Base-by-base conservation (phyloP, 805 yeast genomes). In the Nakazawaea molendinolei region DNA sequence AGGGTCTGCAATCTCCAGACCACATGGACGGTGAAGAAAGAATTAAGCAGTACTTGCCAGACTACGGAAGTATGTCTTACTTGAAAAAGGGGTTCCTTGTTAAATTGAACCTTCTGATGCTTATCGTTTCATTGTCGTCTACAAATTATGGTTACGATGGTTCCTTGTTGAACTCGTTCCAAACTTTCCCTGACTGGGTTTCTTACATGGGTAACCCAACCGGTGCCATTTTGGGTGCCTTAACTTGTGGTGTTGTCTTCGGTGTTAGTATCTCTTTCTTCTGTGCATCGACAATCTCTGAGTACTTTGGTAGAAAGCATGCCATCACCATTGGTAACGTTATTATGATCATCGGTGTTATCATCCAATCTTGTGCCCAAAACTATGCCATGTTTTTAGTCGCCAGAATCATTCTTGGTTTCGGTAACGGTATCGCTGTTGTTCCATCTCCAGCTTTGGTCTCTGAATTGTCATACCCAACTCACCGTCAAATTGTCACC, bases 261-360 rank as follows among this genome's bases (percentile, higher is more conserved):
- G 76, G 77, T 50, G 40, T 33, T 27, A n/a, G 15, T 9, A 9
- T 38, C 8, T 38, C 40, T 10, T 32, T 33, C 23, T 28, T 38
- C 14, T 8, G 8, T 17, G 36, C 33, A 8, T 23, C 36, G 12
- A 13, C 12, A 5, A 28, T 38, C 26, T 29, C 33, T 8, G 84
- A 77, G 42, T 50, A 35, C 17, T 47, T 64, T 31, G 89, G 90
- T 28, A 74, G 90, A 58, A 73, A 76, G 52, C 74, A 73, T 16
- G 50, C 71, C 38, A 65, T 79, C 23, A 46, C 69, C 17, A 32
- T 60, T 16, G 86, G 87, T 9, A 59, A 74, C 30, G 13, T 63
- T 13, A 61, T 76, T 31, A 71, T 79, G 45, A 56, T 73, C 21
- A 41, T 75, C 28, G 84, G 85, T 39, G 68, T 77, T 16, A 48